Conservation (phyloP, 306 rosid genomes). For the Carpinus fangiana region DNA sequence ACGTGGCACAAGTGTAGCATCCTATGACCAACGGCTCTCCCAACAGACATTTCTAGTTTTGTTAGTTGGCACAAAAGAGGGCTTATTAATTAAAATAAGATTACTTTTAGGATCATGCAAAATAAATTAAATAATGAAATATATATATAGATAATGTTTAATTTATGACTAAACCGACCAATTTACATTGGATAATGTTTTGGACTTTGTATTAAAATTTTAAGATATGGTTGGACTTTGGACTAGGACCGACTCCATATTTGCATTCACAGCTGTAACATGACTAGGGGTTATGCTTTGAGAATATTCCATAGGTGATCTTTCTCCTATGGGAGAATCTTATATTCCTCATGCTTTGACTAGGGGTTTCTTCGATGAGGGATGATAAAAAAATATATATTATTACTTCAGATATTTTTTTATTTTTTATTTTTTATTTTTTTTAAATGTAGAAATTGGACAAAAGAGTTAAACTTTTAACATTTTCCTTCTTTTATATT, state of each 20-base stretch:
- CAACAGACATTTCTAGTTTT: not conserved
- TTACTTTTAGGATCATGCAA: not conserved
- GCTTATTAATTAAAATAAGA: not conserved
- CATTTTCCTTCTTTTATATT: too few species aligned
- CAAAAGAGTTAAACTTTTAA: too few species aligned
- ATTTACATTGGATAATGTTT: not conserved
- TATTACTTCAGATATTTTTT: too few species aligned
- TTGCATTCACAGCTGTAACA: not conserved
- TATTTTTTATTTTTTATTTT: too few species aligned
- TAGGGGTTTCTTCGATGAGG: not conserved
- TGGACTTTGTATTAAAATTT: not conserved
- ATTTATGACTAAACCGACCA: not conserved
- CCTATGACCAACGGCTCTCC: not conserved
- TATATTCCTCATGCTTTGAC: not conserved
- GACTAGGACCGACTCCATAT: not conserved
- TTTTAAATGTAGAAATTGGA: too few species aligned
- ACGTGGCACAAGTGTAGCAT: not conserved
- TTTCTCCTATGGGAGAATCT: too few species aligned
- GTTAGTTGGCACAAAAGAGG: not conserved
- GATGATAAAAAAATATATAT: too few species aligned
- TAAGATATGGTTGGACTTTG: not conserved
- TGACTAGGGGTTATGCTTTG: not conserved
- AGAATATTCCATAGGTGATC: not conserved
- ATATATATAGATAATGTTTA: not conserved
- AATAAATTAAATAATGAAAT: not conserved